Evolutionary conservation across 2,329 filamentous ascomycete genomes (phyloP), one percentile per base, ranked within the genome.

Genomic region (Emericellopsis atlantica): DNA sequence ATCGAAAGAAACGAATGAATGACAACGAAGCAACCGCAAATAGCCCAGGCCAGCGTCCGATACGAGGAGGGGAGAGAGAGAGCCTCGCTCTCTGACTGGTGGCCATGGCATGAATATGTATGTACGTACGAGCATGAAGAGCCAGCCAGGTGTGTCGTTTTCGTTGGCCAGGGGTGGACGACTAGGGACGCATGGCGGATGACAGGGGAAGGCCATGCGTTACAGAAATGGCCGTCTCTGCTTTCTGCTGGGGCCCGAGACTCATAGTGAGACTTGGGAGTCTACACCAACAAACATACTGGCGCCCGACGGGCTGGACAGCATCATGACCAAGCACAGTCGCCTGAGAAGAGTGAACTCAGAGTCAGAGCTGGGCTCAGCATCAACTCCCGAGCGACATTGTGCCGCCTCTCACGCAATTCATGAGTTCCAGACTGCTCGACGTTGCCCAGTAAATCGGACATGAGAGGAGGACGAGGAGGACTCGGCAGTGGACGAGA

Each of bases 1-100:
- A 40, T 21, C 22, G 24, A 39, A 40, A 18, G 7, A 26, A 40
- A 40, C 8, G 39, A 40, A 40, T 16, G 39, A 34, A 31, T 22
- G 16, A 24, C 22, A 29, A 26, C 26, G 37, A 32, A 11, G 24
- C n/a, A 18, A 33, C 29, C 26, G 11, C 29, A 26, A 26, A 24
- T 16, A 29, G 11, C 16, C 16, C 24, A 32, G 26, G 22, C 22
- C 21, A 40, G 23, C 33, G 22, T 21, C n/a, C 5, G 8, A 15
- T 8, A 35, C n/a, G 34, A 8, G n/a, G 33, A 15, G 33, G 23
- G n/a, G 33, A 41, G 33, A 29, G 18, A 32, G 37, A 33, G 21
- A 26, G 26, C 6, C 36, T 18, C 38, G 22, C 21, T 23, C 14
- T 37, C 8, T 31, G 40, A 36, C 22, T 41, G 40, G 40, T 41